Percentiles rank a stretch among this genome's conserved stretches.
These are phyloP conservation scores for Leccinum subfulvum DNA, from an alignment of 1,284 basidiomycete genomes.

Conservation along the genomic window DNA sequence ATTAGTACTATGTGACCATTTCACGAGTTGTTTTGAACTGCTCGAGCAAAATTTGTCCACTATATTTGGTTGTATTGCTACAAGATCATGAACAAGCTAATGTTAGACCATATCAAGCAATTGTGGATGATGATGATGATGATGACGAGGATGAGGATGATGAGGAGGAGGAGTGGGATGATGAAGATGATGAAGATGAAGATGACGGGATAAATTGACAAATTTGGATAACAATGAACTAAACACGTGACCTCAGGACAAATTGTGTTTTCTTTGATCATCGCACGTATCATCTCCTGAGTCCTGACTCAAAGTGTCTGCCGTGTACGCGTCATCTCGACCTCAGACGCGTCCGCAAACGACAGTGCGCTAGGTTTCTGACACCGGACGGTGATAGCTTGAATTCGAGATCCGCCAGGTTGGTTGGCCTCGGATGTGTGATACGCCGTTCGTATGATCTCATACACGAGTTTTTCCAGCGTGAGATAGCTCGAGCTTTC, in stretches of 20 bases:
- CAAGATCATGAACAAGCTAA: background rate
- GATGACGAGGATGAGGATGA: too few species aligned
- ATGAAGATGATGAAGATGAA: too few species aligned
- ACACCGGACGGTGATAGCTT: slow-evolving; percentile 42
- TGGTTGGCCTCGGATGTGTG: slow-evolving; percentile 26
- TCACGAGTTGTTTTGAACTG: background rate
- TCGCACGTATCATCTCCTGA: background rate
- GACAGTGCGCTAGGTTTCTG: slow-evolving; percentile 54
- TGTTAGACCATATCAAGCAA: background rate
- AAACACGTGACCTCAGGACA: too few species aligned
- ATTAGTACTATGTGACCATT: background rate
- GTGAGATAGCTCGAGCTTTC: slow-evolving; percentile 45
- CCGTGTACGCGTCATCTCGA: slow-evolving; percentile 44
- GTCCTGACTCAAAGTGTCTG: background rate
- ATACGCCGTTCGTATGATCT: slow-evolving; percentile 39
- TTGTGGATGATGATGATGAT: background rate
- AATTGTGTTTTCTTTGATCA: background rate
- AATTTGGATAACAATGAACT: background rate
- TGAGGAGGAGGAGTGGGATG: too few species aligned
- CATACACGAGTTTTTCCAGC: slow-evolving; percentile 48
- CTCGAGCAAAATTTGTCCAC: too few species aligned
- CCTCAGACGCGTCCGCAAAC: slow-evolving; percentile 47
- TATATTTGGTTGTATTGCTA: too few species aligned
- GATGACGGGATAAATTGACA: background rate
- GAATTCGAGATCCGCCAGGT: slow-evolving; percentile 17